A percentile compares a stretch with the other conserved stretches of the same genome.
These are phyloP conservation scores for Actinomucor elegans DNA, from an alignment of 371 early-diverging fungal genomes.

Conservation along the genomic window DNA sequence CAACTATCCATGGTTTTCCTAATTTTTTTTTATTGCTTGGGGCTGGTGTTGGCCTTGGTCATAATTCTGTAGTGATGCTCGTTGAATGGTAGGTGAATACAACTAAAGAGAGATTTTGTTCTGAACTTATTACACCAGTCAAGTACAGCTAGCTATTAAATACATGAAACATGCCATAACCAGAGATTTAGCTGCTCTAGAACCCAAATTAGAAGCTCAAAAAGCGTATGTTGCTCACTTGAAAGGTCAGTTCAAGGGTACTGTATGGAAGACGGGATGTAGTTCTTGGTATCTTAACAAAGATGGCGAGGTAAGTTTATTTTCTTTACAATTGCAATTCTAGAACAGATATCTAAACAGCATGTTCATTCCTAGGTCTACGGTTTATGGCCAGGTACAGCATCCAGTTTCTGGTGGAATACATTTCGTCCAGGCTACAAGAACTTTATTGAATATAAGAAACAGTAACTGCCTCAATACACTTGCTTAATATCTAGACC, in stretches of 20 bases:
- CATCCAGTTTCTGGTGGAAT: conserved; percentile 9
- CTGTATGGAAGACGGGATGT: conserved; percentile 27
- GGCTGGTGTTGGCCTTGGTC: conserved; percentile 39
- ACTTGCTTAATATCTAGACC: no score
- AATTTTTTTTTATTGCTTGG: conserved; percentile 44
- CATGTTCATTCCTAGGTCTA: conserved; percentile 3
- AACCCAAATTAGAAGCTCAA: conserved; percentile 16
- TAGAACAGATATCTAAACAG: no score
- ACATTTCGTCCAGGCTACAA: background rate
- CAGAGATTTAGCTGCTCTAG: conserved; percentile 9
- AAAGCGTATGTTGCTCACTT: conserved; percentile 5
- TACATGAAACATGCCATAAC: conserved; percentile 20
- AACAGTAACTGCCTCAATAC: no score
- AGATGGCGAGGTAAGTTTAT: conserved; percentile 6
- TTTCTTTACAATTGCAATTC: no score
- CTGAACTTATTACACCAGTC: conserved; percentile 2
- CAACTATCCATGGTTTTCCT: conserved; percentile 34
- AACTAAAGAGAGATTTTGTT: background rate
- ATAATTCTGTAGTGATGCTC: conserved; percentile 32
- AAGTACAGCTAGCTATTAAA: conserved; percentile 21
- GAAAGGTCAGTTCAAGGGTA: conserved; percentile 8
- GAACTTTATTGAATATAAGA: conserved; percentile 9
- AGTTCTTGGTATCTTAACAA: conserved; percentile 25
- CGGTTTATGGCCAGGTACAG: conserved; percentile 11
- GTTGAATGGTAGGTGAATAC: conserved; percentile 24